Base-by-base conservation (phyloP, 129 eudicot species). In the Chrysanthemum makinoi region DNA sequence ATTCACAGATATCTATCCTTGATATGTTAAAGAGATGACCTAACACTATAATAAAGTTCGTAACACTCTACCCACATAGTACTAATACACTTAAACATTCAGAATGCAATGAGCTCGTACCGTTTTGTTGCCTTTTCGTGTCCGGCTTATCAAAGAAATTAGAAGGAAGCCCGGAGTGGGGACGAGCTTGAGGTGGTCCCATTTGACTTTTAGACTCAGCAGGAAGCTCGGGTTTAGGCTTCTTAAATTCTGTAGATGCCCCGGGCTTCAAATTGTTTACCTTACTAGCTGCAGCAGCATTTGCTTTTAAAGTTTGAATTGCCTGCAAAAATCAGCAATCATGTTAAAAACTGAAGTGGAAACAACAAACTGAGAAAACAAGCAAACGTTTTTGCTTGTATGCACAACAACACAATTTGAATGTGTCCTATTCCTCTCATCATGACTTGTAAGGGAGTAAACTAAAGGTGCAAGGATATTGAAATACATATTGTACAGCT, bases 81-180 rank as follows among this genome's bases (percentile, higher is more conserved):
- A 52, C 57, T 3, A 14, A 11, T 12, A 15, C 57, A 52, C 46
- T 39, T 39, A 10, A 15, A 52, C 57, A 16, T 52, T 13, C 7
- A 62, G 11, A 61, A 62, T 2, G 28, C 39, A 22, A 14, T 72
- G 63, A 63, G 39, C 28, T 56, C 80, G 66, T 80, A 89, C 98
- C 96, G 47, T 20, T 81, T 69, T 79, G 85, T 81, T 85, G 90
- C 80, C 70, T 85, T 83, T 89, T 89, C 49, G 77, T 16, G 52
- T 75, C 96, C 5, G 79, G 87, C 30, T 85, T 80, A 70, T 94
- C 96, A 74, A 94, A 89, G 78, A 92, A 92, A 71, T 79, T 72
- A 12, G 87, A 80, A 77, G 96, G 96, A 76, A 94, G 96, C 55
- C 16, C 70, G 59, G 90, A 74, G 59, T 90, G 68, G 61, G 76